Conservation (phyloP, 768 basidiomycete genomes). For the Psilocybe subaeruginosa region DNA sequence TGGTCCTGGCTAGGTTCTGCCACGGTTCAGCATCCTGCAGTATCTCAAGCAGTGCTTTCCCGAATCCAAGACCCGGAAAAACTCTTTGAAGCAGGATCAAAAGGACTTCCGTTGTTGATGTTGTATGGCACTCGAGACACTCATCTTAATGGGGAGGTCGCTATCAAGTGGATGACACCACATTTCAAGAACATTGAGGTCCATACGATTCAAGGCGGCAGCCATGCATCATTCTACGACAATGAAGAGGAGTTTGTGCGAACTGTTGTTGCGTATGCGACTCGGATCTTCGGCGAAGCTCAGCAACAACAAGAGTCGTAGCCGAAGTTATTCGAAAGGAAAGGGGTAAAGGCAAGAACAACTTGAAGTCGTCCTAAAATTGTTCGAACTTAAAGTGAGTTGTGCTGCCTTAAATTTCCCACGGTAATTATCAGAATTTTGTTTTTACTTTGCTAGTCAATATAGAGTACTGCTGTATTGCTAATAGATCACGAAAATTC, state of each 20-base stretch:
- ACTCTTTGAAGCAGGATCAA: slow-evolving; percentile 27
- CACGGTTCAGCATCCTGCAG: slow-evolving; percentile 20
- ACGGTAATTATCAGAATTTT: too few species aligned
- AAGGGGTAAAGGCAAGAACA: too few species aligned
- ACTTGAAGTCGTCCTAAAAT: neutral
- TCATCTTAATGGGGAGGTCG: slow-evolving; percentile 27
- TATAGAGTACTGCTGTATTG: too few species aligned
- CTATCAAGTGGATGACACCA: slow-evolving; percentile 27
- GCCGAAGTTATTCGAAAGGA: too few species aligned
- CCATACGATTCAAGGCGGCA: slow-evolving; percentile 29
- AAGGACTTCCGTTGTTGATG: slow-evolving; percentile 30
- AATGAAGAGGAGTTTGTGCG: slow-evolving; percentile 28
- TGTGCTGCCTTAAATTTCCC: too few species aligned
- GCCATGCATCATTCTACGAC: slow-evolving; percentile 37
- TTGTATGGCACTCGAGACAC: slow-evolving; percentile 28
- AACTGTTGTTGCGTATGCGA: slow-evolving; percentile 6
- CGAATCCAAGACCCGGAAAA: slow-evolving; percentile 29
- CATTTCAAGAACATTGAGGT: slow-evolving; percentile 36
- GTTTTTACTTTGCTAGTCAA: too few species aligned
- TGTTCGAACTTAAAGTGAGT: too few species aligned
- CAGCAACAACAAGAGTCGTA: neutral
- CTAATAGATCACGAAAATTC: too few species aligned
- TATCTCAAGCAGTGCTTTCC: slow-evolving; percentile 21
- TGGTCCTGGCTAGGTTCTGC: slow-evolving; percentile 27
- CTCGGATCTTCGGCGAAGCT: neutral